Percentiles rank a stretch among this genome's conserved stretches.
Evolutionary conservation across 257 asterid species (phyloP).

Genomic region (Petunia secreta): DNA sequence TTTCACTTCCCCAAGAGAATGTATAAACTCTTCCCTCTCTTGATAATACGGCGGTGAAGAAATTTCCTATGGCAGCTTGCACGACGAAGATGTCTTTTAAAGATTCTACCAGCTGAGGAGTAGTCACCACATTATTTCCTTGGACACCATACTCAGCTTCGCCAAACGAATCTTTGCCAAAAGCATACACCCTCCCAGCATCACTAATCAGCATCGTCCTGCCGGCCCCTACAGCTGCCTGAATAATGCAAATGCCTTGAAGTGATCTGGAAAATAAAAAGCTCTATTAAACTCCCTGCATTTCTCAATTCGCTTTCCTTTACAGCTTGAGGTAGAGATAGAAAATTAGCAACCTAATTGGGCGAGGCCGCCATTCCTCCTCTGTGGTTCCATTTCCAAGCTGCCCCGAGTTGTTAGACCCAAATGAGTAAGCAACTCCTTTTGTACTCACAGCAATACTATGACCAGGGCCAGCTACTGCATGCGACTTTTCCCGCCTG

Average conservation of each 20-base stretch:
- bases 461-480: constrained; percentile 99
- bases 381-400: constrained; percentile 89
- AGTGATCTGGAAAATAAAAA: constrained; percentile 69
- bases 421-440: constrained; percentile 89
- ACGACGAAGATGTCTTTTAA: constrained; percentile 90
- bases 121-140: constrained; percentile 66
- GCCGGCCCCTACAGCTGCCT: constrained; percentile 94
- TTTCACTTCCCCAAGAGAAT: constrained; percentile 95
- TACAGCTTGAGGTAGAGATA: constrained; percentile 24
- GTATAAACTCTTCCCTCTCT: constrained; percentile 95
- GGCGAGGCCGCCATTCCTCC: constrained; percentile 76
- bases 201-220: constrained; percentile 91
- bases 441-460: constrained; percentile 84
- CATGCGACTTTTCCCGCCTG: constrained; percentile 93
- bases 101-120: constrained; percentile 87
- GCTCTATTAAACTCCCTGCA: constrained; percentile 30
- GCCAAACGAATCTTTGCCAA: constrained; percentile 89
- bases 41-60: constrained; percentile 93
- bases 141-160: constrained; percentile 81
- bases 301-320: constrained; percentile 20
- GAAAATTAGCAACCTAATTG: constrained; percentile 58
- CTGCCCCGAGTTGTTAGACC: constrained; percentile 92
- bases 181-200: constrained; percentile 80
- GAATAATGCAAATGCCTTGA: constrained; percentile 86
- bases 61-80: constrained; percentile 96